Conservation (phyloP, 352 stramenopile genomes). For the Pseudoperonospora humuli region DNA sequence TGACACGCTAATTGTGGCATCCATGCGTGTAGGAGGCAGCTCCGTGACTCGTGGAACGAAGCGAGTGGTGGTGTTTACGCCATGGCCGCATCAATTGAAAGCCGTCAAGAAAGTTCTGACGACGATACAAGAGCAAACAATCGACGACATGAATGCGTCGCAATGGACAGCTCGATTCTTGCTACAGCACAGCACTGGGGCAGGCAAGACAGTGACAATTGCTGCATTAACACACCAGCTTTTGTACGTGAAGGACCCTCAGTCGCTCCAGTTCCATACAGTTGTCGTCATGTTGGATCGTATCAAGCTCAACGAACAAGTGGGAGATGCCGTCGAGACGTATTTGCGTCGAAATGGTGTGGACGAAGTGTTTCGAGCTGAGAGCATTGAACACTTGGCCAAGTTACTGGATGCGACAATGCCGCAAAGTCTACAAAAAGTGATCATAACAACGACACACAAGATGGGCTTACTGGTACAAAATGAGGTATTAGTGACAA, state of each 20-base stretch:
- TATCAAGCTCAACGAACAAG: slow-evolving; percentile 79
- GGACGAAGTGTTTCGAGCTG: slow-evolving; percentile 58
- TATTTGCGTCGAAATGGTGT: slow-evolving; percentile 70
- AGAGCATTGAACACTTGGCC: slow-evolving; percentile 65
- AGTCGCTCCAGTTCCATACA: slow-evolving; percentile 52
- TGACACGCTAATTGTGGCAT: slow-evolving; percentile 28
- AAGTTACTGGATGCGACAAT: slow-evolving; percentile 31
- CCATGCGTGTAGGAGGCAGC: slow-evolving; percentile 49
- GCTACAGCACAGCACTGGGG: slow-evolving; percentile 76
- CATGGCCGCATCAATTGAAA: slow-evolving; percentile 57
- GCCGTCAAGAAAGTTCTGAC: slow-evolving; percentile 48
- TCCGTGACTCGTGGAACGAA: slow-evolving; percentile 23
- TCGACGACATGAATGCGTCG: slow-evolving; percentile 4
- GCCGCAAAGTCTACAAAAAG: slow-evolving; percentile 29
- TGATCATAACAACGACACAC: slow-evolving; percentile 79
- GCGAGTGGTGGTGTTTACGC: slow-evolving; percentile 29
- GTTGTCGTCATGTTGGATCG: slow-evolving; percentile 71
- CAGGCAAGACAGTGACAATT: slow-evolving; percentile 77
- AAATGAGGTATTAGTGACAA: slow-evolving; percentile 59
- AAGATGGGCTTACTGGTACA: slow-evolving; percentile 68
- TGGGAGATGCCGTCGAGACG: slow-evolving; percentile 58
- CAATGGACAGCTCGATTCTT: slow-evolving; percentile 38
- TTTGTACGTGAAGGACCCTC: slow-evolving; percentile 40
- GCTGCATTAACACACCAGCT: slow-evolving; percentile 62
- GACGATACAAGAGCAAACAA: slow-evolving; percentile 25